Conservation (phyloP, 257 asterid genomes). For the Rhazya stricta region DNA sequence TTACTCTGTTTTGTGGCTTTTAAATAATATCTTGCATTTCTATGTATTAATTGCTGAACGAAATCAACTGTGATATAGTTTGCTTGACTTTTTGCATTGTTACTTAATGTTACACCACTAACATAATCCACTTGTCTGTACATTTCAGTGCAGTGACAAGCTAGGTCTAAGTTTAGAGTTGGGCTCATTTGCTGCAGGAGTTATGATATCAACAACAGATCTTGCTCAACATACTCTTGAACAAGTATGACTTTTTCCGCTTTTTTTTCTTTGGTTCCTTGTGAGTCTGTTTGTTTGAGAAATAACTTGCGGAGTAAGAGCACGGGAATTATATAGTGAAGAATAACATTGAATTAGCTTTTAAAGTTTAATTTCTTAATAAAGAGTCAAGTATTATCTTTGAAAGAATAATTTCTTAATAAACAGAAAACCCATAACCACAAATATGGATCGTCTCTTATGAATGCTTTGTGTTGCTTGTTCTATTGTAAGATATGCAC, state of each 20-base stretch:
- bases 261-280: not conserved
- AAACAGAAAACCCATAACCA: not conserved
- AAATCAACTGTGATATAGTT: not conserved
- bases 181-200: conserved; percentile 99
- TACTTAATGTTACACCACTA: not conserved
- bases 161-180: conserved; percentile 96
- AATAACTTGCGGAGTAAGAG: not conserved
- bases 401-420: not conserved
- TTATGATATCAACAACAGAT: conserved; percentile 97
- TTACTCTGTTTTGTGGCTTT: not conserved
- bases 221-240: conserved; percentile 96
- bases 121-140: conserved; percentile 20
- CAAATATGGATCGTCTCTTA: not conserved
- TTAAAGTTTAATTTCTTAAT: not conserved
- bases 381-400: not conserved
- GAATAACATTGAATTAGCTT: not conserved
- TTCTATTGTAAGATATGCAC: not conserved
- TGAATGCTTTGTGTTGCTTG: not conserved
- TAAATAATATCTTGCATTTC: not conserved
- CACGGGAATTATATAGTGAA: not conserved
- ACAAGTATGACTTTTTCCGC: conserved; percentile 50
- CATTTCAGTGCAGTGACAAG: conserved; percentile 94
- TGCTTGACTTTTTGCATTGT: not conserved
- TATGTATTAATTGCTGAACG: not conserved
- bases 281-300: not conserved